Evolutionary conservation across 2,329 filamentous ascomycete genomes (phyloP).

Genomic region (Nemania bipapillata): DNA sequence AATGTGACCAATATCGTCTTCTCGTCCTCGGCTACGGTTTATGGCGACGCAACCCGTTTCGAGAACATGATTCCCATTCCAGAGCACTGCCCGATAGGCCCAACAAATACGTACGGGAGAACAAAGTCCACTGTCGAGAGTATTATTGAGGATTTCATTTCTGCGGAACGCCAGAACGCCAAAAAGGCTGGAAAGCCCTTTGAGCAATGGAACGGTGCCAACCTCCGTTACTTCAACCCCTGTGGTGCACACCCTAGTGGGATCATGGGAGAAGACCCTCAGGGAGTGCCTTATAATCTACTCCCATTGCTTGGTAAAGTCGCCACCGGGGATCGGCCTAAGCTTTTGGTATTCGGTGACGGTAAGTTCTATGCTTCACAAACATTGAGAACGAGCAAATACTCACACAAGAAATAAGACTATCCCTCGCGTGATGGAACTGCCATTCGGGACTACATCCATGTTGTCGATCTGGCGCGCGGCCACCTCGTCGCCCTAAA

Average conservation of each 20-base stretch:
- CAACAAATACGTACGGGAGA: slow-evolving; percentile 97
- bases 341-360: slow-evolving; percentile 92
- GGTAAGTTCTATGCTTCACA: slow-evolving; percentile 64
- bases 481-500: slow-evolving; percentile 91
- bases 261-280: slow-evolving; percentile 97
- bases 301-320: slow-evolving; percentile 94
- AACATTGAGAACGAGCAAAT: background rate
- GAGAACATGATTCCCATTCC: slow-evolving; percentile 99
- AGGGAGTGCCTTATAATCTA: slow-evolving; percentile 95
- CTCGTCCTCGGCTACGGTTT: slow-evolving; percentile 96
- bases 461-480: slow-evolving; percentile 87
- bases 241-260: slow-evolving; percentile 93
- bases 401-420: slow-evolving; percentile 66
- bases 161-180: slow-evolving; percentile 83
- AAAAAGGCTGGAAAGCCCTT: slow-evolving; percentile 81
- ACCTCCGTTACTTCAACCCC: slow-evolving; percentile 98
- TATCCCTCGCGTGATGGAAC: slow-evolving; percentile 91
- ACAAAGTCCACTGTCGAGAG: slow-evolving; percentile 93
- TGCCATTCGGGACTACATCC: slow-evolving; percentile 97
- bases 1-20: slow-evolving; percentile 98
- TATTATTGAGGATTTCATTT: slow-evolving; percentile 90
- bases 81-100: slow-evolving; percentile 92
- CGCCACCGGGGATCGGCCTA: slow-evolving; percentile 92
- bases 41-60: slow-evolving; percentile 95
- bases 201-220: slow-evolving; percentile 89